These are phyloP conservation scores for Neurospora sp. DNA, from an alignment of 495 filamentous ascomycete species.

Conservation along the genomic window DNA sequence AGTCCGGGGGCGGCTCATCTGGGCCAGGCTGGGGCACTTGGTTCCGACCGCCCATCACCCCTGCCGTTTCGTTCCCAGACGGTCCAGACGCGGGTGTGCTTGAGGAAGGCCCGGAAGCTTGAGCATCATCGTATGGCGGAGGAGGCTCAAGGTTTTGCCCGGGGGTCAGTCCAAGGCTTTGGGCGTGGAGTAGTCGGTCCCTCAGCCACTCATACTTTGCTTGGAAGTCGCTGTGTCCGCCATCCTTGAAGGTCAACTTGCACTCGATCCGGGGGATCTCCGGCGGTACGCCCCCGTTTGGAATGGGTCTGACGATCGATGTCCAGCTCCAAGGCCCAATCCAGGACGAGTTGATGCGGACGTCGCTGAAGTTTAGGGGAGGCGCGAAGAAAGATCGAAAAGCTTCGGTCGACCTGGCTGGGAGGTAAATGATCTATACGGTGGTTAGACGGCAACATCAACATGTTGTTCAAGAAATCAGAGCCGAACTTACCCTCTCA, in stretches of 20 bases:
- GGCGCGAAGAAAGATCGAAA: conserved; percentile 86
- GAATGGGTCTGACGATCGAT: conserved; percentile 64
- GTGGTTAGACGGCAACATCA: conserved; percentile 7
- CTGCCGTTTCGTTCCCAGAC: background rate
- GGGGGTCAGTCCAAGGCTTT: conserved; percentile 50
- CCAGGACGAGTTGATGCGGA: conserved; percentile 82
- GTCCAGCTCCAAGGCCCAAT: conserved; percentile 96
- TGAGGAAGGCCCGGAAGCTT: conserved; percentile 19
- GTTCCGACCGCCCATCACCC: conserved; percentile 7
- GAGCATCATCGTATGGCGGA: conserved; percentile 59
- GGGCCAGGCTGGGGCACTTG: conserved; percentile 39
- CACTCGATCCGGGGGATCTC: conserved; percentile 61
- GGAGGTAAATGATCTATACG: conserved; percentile 77
- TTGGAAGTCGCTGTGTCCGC: conserved; percentile 88
- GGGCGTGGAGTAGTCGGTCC: conserved; percentile 68
- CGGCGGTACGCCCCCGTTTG: conserved; percentile 77
- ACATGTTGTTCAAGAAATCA: background rate
- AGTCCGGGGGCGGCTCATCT: conserved; percentile 79
- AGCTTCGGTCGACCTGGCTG: conserved; percentile 50
- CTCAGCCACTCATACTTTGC: conserved; percentile 73
- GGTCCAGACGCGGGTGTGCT: conserved; percentile 9
- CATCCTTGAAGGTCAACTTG: conserved; percentile 85
- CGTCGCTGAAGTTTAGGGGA: conserved; percentile 74
- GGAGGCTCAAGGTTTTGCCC: conserved; percentile 61
- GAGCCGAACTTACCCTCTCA: conserved; percentile 53